Base-by-base conservation (phyloP, 1,284 basidiomycete genomes). In the Trichosporon ovoides region DNA sequence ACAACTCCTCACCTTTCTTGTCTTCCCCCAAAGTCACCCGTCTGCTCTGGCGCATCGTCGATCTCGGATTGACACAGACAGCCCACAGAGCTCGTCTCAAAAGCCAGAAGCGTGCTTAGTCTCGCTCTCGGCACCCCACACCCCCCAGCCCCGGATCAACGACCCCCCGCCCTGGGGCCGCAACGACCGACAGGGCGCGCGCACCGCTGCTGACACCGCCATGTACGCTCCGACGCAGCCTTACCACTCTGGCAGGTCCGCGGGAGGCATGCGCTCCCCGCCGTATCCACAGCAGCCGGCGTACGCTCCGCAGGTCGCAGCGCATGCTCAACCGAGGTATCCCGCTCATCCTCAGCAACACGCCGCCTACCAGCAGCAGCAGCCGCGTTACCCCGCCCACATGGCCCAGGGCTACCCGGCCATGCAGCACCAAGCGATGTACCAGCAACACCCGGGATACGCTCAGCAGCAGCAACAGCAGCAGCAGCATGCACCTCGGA, bases 201-300 rank as follows among this genome's bases (percentile, higher is more conserved):
- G 6, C 22, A 9, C 43, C 24, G 43, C 43, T 28, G 43, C 18
- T 31, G 5, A 9, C 4, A 31, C 22, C 16, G 22, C 43, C 43
- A 48, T 48, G 43, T 48, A 48, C 43, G 43, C 43, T 48, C 43
- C 43, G 43, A 48, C 43, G 14, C 43, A 48, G 24, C 43, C 43
- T 28, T 48, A 48, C 43, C 43, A 28, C 14, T 9, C 24, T 31
- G 43, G 43, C 24, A 22, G 43, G 22, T 48, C 43, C 16, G 43
- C 43, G 5, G 43, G 43, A 16, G 24, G 43, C 11, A 48, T 48
- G 43, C 43, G 22, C 7, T 22, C 28, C 28, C 28, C 24, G 7
- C 43, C 43, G 43, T 48, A 48, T 31, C 43, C 43, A 4, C 43
- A 48, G 43, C 43, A 48, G 43, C 24, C 28, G 43, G 43, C 43